Base-by-base conservation (phyloP, 306 rosid species). In the Clitoria ternatea region DNA sequence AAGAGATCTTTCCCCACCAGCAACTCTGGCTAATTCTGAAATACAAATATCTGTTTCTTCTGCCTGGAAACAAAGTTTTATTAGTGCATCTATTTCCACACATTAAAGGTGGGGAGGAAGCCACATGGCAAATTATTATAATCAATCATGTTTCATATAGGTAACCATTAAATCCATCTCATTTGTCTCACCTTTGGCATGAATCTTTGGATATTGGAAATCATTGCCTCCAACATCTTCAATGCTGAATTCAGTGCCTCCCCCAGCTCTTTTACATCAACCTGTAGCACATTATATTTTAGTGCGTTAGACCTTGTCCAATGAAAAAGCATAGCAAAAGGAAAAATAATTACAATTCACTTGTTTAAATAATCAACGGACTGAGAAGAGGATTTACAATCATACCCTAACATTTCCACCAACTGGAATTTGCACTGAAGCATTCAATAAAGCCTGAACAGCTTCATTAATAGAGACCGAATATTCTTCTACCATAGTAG, bases 1-100 rank as follows among this genome's bases (percentile, higher is more conserved):
- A 19, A 84, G 71, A 62, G 85, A 84, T 80, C 77, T 91, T 81
- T 91, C 97, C 73, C 96, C 90, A 45, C 85, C 88, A 20, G 39
- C 75, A 57, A 85, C 66, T 69, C 86, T 82, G 19, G 97, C 96
- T 43, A 91, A 77, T 79, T 91, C 97, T 33, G 93, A 82, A n/a
- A 91, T 79, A 36, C 76, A 80, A 37, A 6, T 54, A 49, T 91
- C 90, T 60, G 82, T 79, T 80, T 87, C 90, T 83, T 87, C 87
- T 24, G 87, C 93, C 97, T 89, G 85, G 35, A 54, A 17, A 52
- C 52, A 80, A 36, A 50, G 1, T 12, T 76, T 64, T 77, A 22
- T 86, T 50, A 79, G 57, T 65, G 14, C 37, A 77, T n/a, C n/a
- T n/a, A n/a, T n/a, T n/a, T n/a, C n/a, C n/a, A n/a, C n/a, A n/a